These are phyloP conservation scores for Pseudogymnoascus sp. DNA, from an alignment of 2,329 filamentous ascomycete genomes.

Conservation along the genomic window DNA sequence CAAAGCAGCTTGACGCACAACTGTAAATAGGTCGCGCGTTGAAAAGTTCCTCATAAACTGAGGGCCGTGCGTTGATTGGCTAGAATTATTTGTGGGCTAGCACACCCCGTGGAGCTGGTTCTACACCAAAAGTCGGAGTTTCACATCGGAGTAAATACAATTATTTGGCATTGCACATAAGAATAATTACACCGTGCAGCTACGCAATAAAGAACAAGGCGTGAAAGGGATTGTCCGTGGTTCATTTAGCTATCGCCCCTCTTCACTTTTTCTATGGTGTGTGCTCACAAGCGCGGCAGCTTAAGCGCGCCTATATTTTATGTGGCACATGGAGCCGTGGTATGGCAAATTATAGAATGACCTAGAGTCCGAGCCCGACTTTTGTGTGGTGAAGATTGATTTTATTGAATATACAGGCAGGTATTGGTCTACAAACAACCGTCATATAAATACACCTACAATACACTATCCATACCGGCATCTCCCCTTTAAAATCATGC, in stretches of 20 bases:
- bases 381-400: constrained; percentile 4
- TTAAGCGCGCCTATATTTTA: background rate
- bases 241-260: background rate
- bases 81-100: constrained; percentile 2
- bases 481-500: background rate
- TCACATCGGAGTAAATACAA: background rate
- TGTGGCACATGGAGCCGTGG: background rate
- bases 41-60: constrained; percentile 7
- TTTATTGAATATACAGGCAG: constrained; percentile 7
- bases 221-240: background rate
- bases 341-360: background rate
- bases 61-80: constrained; percentile 9
- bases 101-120: background rate
- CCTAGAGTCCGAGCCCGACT: background rate
- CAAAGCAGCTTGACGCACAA: constrained; percentile 8
- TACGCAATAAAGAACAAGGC: background rate
- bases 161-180: background rate
- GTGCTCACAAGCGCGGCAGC: background rate
- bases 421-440: constrained; percentile 4
- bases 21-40: constrained; percentile 4
- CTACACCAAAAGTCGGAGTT: background rate
- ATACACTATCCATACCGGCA: background rate
- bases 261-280: background rate
- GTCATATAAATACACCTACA: constrained; percentile 6
- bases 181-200: background rate